phyloP scores from a whole-genome alignment of 768 basidiomycete genomes.

The Amanita muscaria region DNA sequence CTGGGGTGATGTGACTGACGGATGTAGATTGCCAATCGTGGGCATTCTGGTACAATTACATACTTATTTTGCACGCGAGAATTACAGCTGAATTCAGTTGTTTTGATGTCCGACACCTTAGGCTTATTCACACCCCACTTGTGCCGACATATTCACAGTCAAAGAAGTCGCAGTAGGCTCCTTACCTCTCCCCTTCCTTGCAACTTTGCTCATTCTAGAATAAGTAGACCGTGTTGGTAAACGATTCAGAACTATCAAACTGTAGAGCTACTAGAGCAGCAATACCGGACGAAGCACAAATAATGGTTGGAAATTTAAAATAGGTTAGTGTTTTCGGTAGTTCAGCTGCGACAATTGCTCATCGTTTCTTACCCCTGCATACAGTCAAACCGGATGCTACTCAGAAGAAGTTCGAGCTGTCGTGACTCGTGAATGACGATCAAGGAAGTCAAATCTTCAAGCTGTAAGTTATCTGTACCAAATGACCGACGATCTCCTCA shows the following conservation, averaged over 20 bases:
- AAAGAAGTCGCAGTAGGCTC: conserved; percentile 51
- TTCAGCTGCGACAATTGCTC: not conserved
- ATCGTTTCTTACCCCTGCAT: no score
- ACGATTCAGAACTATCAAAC: conserved; percentile 79
- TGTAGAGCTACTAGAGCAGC: conserved; percentile 76
- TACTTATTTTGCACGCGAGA: no score
- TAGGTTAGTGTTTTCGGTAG: conserved; percentile 41
- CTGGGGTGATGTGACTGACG: no score
- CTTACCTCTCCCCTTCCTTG: no score
- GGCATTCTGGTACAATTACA: no score
- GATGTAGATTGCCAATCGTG: no score
- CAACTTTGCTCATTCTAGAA: no score
- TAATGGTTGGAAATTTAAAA: conserved; percentile 78
- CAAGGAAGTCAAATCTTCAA: conserved; percentile 78
- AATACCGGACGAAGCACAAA: conserved; percentile 70
- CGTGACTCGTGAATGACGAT: conserved; percentile 83
- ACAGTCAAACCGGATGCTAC: conserved; percentile 86
- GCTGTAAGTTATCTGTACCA: conserved; percentile 40
- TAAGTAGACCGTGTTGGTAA: conserved; percentile 59
- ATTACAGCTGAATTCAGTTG: no score
- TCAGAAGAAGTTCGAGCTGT: conserved; percentile 80
- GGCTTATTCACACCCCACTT: no score
- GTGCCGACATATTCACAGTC: no score
- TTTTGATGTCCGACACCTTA: no score
- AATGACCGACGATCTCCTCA: conserved; percentile 7